phyloP scores from a whole-genome alignment of 129 eudicot species.

The Escallonia rubra region DNA sequence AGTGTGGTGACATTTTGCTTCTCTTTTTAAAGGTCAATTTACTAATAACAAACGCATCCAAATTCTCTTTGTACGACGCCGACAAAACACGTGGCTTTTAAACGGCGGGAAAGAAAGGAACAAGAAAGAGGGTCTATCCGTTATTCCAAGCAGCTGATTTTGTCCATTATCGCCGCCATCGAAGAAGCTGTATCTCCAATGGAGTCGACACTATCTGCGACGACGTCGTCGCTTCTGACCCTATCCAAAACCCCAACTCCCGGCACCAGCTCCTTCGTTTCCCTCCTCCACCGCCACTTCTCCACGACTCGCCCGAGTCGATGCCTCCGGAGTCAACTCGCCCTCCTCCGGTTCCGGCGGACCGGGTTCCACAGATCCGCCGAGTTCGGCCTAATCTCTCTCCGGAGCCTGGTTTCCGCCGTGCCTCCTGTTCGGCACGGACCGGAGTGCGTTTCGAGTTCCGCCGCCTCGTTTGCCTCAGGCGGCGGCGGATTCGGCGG shows the following conservation, averaged over 20 bases:
- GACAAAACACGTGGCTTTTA: no score
- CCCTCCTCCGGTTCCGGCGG: conserved; percentile 22
- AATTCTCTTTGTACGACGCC: no score
- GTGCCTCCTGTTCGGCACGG: conserved; percentile 23
- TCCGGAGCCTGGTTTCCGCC: conserved; percentile 16
- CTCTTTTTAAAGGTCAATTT: no score
- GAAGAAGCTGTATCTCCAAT: conserved; percentile 20
- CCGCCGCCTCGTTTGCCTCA: conserved; percentile 58
- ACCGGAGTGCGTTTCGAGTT: conserved; percentile 46
- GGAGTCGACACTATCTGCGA: conserved; percentile 55
- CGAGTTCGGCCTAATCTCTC: conserved; percentile 16
- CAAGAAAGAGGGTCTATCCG: no score
- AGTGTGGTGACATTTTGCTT: no score
- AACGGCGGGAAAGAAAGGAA: no score
- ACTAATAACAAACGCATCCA: no score
- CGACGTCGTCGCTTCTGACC: conserved; percentile 35
- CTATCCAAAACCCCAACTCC: conserved; percentile 44
- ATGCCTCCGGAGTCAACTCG: conserved; percentile 26
- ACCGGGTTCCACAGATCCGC: conserved; percentile 18
- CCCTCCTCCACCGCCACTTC: conserved; percentile 29
- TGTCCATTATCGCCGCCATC: no score
- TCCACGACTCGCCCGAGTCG: conserved; percentile 20
- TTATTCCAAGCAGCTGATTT: no score
- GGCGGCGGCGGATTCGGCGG: conserved; percentile 62
- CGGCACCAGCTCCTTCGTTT: conserved; percentile 17